Base-by-base conservation (phyloP, 2,329 filamentous ascomycete species). In the Pseudovirgaria hyperparasitica region DNA sequence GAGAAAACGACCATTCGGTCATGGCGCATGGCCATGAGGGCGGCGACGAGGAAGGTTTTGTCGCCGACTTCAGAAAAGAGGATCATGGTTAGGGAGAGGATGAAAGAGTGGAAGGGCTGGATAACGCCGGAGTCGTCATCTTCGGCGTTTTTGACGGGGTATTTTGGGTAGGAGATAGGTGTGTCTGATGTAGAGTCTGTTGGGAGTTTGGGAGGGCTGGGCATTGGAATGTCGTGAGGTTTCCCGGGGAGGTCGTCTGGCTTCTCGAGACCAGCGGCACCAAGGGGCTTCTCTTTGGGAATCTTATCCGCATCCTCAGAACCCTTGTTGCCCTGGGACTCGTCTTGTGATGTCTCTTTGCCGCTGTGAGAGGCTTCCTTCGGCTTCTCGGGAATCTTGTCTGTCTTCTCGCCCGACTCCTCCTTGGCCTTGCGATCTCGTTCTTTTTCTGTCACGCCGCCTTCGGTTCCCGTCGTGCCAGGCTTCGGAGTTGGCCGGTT, bases 21-120 rank as follows among this genome's bases (percentile, higher is more conserved):
- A 46, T 98, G 87, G 52, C 93, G 90, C 90, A 98, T 98, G 9
- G 90, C 90, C 90, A 98, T 98, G 11, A 98, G 71, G 6, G 86
- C 87, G 5, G 90, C 90, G 13, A 98, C 84, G 22, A 98, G 68
- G 63, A 98, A 98, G 0, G 90, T 98, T 62, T 98, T 98, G 70
- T 98, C 90, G 37, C 90, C 90, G 43, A 98, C 75, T 54, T 98
- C 90, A 24, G 87, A 94, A 43, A 96, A 79, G 36, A 96, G 63
- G 44, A 98, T 98, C 90, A 96, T 98, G 31, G 86, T 87, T 33
- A 94, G 74, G 10, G 90, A 92, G 17, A 96, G 74, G 9, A 92
- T 48, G 46, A 90, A 92, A 4, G 90, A 96, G 54, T 98, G 87
- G 44, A 76, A 62, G 11, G 82, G 82, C 36, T 76, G 78, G 33